phyloP scores from a whole-genome alignment of 768 basidiomycete species.

The Podaxis mareebaensis region DNA sequence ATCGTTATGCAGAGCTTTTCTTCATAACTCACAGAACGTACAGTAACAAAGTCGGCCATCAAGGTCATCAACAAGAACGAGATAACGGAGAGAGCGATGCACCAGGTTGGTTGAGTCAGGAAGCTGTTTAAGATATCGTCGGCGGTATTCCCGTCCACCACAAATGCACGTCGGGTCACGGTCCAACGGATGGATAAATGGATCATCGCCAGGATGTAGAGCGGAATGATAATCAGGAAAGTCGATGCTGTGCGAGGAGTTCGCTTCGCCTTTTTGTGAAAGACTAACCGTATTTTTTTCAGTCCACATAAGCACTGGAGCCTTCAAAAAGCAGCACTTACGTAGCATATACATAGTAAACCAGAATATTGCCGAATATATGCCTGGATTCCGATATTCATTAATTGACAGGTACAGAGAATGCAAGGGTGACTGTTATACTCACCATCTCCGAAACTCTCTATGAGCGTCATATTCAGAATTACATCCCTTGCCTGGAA shows the following conservation, averaged over 20 bases:
- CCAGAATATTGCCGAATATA: slow-evolving; percentile 10
- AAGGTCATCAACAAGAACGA: not conserved
- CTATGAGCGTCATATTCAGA: slow-evolving; percentile 1
- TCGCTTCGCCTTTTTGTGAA: not conserved
- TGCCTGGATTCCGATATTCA: not conserved
- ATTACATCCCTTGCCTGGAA: not conserved
- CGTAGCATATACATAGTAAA: slow-evolving; percentile 8
- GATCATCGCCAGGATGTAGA: slow-evolving; percentile 4
- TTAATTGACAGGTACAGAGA: not conserved
- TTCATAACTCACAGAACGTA: not conserved
- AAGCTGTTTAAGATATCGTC: not conserved
- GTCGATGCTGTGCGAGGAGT: not conserved
- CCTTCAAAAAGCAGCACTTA: not conserved
- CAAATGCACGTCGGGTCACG: slow-evolving; percentile 5
- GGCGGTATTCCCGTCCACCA: slow-evolving; percentile 1
- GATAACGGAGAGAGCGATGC: not conserved
- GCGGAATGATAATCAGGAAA: slow-evolving; percentile 7
- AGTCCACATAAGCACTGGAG: not conserved
- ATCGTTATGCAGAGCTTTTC: not conserved
- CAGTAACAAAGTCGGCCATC: slow-evolving; percentile 13
- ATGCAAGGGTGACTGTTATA: no score
- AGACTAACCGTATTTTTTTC: not conserved
- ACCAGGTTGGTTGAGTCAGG: slow-evolving; percentile 5
- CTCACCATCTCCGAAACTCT: slow-evolving; percentile 6
- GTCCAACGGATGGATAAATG: slow-evolving; percentile 8